A percentile compares a stretch with the other conserved stretches of the same genome.
Evolutionary conservation across 2,329 filamentous ascomycete species (phyloP).

Genomic region (Clonostachys byssicola): DNA sequence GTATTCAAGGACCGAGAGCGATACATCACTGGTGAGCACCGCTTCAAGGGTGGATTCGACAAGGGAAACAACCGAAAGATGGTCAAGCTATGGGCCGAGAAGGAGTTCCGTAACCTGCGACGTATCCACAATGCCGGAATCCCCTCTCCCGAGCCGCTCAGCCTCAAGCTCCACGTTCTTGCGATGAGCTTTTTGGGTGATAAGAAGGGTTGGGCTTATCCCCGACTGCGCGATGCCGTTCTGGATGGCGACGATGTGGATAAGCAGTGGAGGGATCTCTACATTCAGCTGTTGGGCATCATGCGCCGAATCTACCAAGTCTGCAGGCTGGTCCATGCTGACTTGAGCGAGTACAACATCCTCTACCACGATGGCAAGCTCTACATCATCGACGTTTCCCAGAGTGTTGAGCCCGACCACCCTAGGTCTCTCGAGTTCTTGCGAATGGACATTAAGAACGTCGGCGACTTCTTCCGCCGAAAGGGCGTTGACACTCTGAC

Average conservation of each 20-base stretch:
- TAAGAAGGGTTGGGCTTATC: constrained; percentile 81
- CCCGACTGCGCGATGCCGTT: constrained; percentile 81
- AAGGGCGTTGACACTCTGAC: constrained; percentile 78
- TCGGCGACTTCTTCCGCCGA: constrained; percentile 85
- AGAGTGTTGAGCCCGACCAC: constrained; percentile 96
- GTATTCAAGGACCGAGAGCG: constrained; percentile 97
- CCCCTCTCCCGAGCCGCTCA: constrained; percentile 83
- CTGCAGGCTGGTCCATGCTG: constrained; percentile 88
- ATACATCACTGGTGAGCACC: constrained; percentile 91
- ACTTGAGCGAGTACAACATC: constrained; percentile 97
- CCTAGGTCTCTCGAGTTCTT: constrained; percentile 89
- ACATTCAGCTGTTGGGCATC: constrained; percentile 77
- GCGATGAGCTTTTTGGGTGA: constrained; percentile 94
- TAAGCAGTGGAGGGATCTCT: constrained; percentile 71
- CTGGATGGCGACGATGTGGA: constrained; percentile 66
- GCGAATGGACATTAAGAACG: constrained; percentile 98
- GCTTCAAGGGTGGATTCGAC: constrained; percentile 87
- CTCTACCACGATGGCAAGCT: constrained; percentile 79
- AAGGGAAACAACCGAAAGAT: constrained; percentile 94
- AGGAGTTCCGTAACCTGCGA: constrained; percentile 92
- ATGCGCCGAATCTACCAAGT: constrained; percentile 94
- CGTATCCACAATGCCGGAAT: constrained; percentile 81
- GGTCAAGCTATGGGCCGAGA: constrained; percentile 98
- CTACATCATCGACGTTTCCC: constrained; percentile 95
- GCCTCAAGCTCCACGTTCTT: constrained; percentile 88